phyloP scores from a whole-genome alignment of 2,329 filamentous ascomycete genomes.

The Aspergillus proliferans region DNA sequence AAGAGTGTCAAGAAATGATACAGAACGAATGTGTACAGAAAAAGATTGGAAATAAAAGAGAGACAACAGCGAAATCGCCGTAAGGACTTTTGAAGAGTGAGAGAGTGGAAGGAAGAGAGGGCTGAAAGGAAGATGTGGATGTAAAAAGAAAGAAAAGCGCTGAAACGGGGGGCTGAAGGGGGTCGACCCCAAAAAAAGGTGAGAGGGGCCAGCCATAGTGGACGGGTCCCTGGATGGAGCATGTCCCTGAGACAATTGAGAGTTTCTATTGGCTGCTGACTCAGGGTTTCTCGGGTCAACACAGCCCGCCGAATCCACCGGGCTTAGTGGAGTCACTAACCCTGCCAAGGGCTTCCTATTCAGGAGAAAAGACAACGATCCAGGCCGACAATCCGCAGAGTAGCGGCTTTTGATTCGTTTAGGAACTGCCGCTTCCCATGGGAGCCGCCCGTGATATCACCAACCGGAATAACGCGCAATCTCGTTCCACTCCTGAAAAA shows the following conservation, averaged over 20 bases:
- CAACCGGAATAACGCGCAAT: conserved; percentile 14
- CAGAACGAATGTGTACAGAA: not conserved
- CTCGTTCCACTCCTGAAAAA: conserved; percentile 11
- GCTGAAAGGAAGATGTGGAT: too few species aligned
- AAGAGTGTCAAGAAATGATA: not conserved
- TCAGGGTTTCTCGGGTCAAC: not conserved
- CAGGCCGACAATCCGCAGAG: not conserved
- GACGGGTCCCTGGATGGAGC: too few species aligned
- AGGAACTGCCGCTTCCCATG: not conserved
- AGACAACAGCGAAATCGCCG: not conserved
- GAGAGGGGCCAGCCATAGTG: too few species aligned
- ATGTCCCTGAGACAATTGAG: not conserved
- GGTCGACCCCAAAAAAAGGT: too few species aligned
- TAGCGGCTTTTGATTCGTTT: too few species aligned
- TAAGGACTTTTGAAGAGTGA: not conserved
- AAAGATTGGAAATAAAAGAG: not conserved
- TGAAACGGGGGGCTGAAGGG: too few species aligned
- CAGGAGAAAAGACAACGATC: not conserved
- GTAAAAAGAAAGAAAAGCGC: not conserved
- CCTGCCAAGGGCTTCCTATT: not conserved
- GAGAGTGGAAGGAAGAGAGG: not conserved
- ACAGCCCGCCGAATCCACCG: not conserved
- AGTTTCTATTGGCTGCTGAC: not conserved
- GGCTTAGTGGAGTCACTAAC: not conserved
- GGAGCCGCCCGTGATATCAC: conserved; percentile 8